Percentiles rank a stretch among this genome's conserved stretches.
These are phyloP conservation scores for Neoscytalidium dimidiatum DNA, from an alignment of 2,329 filamentous ascomycete genomes.

Conservation along the genomic window DNA sequence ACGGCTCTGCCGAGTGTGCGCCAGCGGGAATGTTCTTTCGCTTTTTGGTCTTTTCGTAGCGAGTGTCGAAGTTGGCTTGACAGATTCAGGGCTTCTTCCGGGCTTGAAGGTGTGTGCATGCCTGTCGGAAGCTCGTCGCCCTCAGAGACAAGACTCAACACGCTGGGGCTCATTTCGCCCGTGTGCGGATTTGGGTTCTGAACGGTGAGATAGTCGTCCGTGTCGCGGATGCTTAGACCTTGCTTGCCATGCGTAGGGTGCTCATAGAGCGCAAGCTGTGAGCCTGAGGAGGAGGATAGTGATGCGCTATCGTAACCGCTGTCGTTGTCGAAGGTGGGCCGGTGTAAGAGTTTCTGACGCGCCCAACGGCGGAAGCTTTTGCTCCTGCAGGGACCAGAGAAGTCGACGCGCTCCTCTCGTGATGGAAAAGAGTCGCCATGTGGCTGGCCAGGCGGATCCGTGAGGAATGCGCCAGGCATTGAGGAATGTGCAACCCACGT, in stretches of 20 bases:
- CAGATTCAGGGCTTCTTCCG: neutral
- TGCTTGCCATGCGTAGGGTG: constrained; percentile 8
- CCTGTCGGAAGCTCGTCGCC: neutral
- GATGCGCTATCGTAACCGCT: neutral
- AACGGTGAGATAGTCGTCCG: constrained; percentile 17
- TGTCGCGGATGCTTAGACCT: neutral
- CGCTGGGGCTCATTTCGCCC: constrained; percentile 11
- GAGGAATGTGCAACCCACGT: constrained; percentile 15
- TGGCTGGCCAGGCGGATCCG: neutral
- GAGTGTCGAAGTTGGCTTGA: too few species aligned
- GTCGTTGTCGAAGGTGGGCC: neutral
- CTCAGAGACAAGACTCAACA: constrained; percentile 6
- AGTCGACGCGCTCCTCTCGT: neutral
- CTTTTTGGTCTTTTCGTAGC: neutral
- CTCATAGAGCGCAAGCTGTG: neutral
- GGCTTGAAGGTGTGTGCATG: neutral
- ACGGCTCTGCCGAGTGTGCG: neutral
- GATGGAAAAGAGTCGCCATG: neutral
- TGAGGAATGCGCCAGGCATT: constrained; percentile 14
- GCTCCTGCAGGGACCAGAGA: neutral
- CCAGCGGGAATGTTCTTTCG: neutral
- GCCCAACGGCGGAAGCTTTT: neutral
- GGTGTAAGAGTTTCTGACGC: neutral
- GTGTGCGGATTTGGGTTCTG: constrained; percentile 18
- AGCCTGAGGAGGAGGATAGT: constrained; percentile 8